Conservation (phyloP, 176 grass and related monocot species). For the Avena atlantica region DNA sequence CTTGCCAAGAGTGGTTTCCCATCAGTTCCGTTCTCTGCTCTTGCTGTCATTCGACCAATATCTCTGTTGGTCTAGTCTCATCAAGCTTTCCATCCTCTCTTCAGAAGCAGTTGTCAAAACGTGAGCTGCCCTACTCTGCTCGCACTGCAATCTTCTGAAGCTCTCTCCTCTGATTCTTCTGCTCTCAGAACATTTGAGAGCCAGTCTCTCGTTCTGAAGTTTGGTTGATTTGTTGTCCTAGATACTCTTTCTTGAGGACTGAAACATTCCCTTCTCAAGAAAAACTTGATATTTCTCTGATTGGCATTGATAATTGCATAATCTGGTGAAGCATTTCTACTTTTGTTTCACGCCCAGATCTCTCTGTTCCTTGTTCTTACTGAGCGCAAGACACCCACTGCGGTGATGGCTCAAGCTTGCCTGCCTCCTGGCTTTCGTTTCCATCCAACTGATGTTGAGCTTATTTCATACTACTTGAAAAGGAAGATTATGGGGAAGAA, state of each 20-base stretch:
- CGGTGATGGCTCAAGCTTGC: conserved; percentile 65
- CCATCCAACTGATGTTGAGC: conserved; percentile 93
- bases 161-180: conserved; percentile 24
- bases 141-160: conserved; percentile 36
- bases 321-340: conserved; percentile 36
- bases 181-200: conserved; percentile 5
- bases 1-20: conserved; percentile 47
- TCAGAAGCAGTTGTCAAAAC: conserved; percentile 15
- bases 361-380: conserved; percentile 27
- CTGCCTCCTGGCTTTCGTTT: conserved; percentile 91
- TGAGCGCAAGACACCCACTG: conserved; percentile 30
- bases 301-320: conserved; percentile 10
- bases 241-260: conserved; percentile 4
- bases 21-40: conserved; percentile 11
- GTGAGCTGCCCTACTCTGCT: conserved; percentile 29
- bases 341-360: conserved; percentile 17
- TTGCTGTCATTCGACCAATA: conserved; percentile 28
- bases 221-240: conserved; percentile 8
- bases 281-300: conserved; percentile 12
- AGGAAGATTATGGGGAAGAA: conserved; percentile 87
- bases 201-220: neutral
- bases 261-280: conserved; percentile 14
- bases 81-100: conserved; percentile 12
- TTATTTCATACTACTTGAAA: conserved; percentile 86
- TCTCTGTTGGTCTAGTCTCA: conserved; percentile 35